Percentiles rank a stretch among this genome's conserved stretches.
These are phyloP conservation scores for Neurospora cerealis DNA, from an alignment of 495 filamentous ascomycete genomes.

Conservation along the genomic window DNA sequence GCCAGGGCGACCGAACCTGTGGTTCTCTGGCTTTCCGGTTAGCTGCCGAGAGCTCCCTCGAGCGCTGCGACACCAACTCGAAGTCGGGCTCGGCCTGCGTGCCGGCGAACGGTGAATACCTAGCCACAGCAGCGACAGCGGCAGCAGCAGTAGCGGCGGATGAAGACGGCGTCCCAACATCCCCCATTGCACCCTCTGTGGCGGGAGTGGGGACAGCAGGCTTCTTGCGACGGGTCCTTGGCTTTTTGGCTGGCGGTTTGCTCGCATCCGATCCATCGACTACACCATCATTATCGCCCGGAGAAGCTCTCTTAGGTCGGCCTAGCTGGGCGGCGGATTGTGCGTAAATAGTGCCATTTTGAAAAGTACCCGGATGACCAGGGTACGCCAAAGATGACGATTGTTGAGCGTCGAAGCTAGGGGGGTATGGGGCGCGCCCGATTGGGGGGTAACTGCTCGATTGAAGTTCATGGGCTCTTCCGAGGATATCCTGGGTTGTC, in stretches of 20 bases:
- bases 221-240: conserved; percentile 13
- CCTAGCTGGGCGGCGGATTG: conserved; percentile 13
- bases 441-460: background rate
- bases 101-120: conserved; percentile 14
- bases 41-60: conserved; percentile 15
- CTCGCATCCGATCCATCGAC: conserved; percentile 1
- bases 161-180: background rate
- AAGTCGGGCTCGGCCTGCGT: conserved; percentile 17
- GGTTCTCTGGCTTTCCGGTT: conserved; percentile 17
- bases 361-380: background rate
- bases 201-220: background rate
- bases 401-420: background rate
- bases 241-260: conserved; percentile 9
- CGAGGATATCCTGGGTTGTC: background rate
- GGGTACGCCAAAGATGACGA: background rate
- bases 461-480: background rate
- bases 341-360: conserved; percentile 12
- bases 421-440: background rate
- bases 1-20: conserved; percentile 39
- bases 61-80: conserved; percentile 14
- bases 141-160: background rate
- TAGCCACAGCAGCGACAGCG: conserved; percentile 3
- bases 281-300: background rate
- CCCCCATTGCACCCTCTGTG: background rate
- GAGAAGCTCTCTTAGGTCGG: conserved; percentile 10